Evolutionary conservation across 805 yeast genomes (phyloP), one percentile per base, ranked within the genome.

Genomic region (Kodamaea kakaduensis): DNA sequence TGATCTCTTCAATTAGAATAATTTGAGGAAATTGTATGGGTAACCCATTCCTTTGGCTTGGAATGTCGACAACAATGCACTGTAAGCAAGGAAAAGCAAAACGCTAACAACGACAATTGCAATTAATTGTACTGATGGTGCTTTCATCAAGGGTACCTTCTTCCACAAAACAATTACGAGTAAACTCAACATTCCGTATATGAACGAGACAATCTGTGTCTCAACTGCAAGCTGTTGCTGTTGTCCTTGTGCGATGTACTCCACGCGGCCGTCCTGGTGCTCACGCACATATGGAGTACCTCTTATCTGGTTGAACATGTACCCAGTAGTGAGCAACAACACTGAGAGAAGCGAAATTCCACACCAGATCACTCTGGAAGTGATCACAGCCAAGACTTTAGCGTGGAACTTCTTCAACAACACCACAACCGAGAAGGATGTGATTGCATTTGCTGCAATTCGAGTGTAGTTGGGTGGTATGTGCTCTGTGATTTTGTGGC

Each of bases 251-350:
- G 55, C 43, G 41, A 72, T 58, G 44, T 69, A 73, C 6, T 54
- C 54, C 3, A 51, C 54, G 1, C 41, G 36, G 7, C 74, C 75
- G 30, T 69, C 55, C 6, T 45, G 50, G 16, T 54, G 59, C 21
- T 64, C 69, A 45, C 71, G 71, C 26, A 81, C 67, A 53, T 81
- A 84, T 61, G 72, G 88, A 5, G 81, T 71, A 24, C 74, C 73
- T 58, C 97, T 77, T 44, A 93, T 93, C 46, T 76, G 74, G 58
- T 87, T 89, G 73, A 78, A 93, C 98, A 93, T 93, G 62, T 88
- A 84, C 12, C 98, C 98, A 6, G 90, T 69, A 31, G 75, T 78
- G 68, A 89, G 84, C 47, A 88, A 62, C 41, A 89, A 64, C 23
- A 85, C 72, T 13, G 74, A 48, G 38, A 83, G 64, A n/a, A 84